A percentile compares a stretch with the other conserved stretches of the same genome.
phyloP scores from a whole-genome alignment of 2,329 filamentous ascomycete species.

The Ceratocystis ficicola region DNA sequence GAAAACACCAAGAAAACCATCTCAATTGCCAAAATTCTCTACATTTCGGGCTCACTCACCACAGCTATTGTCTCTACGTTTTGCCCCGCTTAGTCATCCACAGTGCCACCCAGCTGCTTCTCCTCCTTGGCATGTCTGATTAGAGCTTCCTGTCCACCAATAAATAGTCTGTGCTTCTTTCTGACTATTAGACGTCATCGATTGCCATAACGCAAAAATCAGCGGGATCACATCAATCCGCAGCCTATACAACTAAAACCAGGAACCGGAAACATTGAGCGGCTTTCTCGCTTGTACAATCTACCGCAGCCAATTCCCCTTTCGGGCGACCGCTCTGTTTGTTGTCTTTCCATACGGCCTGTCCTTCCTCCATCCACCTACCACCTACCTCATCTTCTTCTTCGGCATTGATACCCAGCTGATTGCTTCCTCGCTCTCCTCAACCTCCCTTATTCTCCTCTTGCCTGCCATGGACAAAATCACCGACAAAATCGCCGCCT shows the following conservation, averaged over 20 bases:
- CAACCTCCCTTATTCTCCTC: neutral
- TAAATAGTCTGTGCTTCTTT: constrained; percentile 6
- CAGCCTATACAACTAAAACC: neutral
- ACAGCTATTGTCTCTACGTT: neutral
- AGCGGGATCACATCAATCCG: neutral
- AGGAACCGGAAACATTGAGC: neutral
- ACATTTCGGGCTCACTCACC: neutral
- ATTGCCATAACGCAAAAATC: neutral
- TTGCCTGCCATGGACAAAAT: constrained; percentile 57
- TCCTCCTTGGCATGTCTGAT: neutral
- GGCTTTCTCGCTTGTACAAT: neutral
- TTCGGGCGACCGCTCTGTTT: neutral
- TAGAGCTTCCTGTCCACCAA: neutral
- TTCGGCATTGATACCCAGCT: too few relatives aligned
- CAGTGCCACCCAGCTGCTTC: neutral
- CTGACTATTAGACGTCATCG: constrained; percentile 2
- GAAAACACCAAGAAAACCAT: neutral
- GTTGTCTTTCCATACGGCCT: neutral
- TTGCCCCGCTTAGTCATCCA: neutral
- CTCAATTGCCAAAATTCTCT: neutral
- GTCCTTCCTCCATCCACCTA: neutral
- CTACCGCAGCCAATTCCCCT: neutral
- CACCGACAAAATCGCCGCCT: constrained; percentile 84
- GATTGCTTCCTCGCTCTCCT: neutral
- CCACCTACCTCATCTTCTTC: neutral